Percentiles rank a stretch among this genome's conserved stretches.
phyloP scores from a whole-genome alignment of 2,329 filamentous ascomycete species.

The Juglanconis sp. region DNA sequence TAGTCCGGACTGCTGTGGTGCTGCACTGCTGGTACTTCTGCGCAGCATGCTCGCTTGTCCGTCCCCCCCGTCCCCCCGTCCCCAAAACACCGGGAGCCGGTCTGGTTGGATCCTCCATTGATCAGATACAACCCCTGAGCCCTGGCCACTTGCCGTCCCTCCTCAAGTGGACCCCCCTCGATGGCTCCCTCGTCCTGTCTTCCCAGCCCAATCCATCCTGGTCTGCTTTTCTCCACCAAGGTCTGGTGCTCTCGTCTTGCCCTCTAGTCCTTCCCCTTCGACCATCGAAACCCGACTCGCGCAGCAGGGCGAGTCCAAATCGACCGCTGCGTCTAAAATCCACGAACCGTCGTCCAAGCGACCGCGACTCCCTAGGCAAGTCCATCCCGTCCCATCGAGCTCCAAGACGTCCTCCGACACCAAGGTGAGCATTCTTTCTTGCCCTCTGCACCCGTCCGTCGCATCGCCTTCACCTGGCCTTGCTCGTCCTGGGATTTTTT shows the following conservation, averaged over 20 bases:
- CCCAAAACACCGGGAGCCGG: too few relatives aligned
- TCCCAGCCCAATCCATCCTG: not conserved
- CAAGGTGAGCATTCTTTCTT: slow-evolving; percentile 8
- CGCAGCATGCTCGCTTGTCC: not conserved
- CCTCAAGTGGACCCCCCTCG: not conserved
- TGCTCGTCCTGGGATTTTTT: not conserved
- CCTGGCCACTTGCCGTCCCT: not conserved
- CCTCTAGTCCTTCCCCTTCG: not conserved
- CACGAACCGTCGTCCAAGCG: not conserved
- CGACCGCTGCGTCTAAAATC: too few relatives aligned
- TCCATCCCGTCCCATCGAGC: slow-evolving; percentile 4
- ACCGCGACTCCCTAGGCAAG: not conserved
- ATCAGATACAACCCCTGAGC: not conserved
- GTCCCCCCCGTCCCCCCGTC: not conserved
- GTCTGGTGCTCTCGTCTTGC: not conserved
- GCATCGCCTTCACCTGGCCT: not conserved
- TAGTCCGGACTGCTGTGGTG: not conserved
- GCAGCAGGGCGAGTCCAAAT: not conserved
- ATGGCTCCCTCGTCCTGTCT: not conserved
- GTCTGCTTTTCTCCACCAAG: not conserved
- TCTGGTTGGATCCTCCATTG: not conserved
- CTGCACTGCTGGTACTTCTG: not conserved
- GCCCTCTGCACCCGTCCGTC: not conserved
- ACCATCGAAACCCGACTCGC: not conserved
- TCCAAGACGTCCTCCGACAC: not conserved